A percentile compares a stretch with the other conserved stretches of the same genome.
Conservation (phyloP, 106 monocot species). For the Iris macrosiphon region DNA sequence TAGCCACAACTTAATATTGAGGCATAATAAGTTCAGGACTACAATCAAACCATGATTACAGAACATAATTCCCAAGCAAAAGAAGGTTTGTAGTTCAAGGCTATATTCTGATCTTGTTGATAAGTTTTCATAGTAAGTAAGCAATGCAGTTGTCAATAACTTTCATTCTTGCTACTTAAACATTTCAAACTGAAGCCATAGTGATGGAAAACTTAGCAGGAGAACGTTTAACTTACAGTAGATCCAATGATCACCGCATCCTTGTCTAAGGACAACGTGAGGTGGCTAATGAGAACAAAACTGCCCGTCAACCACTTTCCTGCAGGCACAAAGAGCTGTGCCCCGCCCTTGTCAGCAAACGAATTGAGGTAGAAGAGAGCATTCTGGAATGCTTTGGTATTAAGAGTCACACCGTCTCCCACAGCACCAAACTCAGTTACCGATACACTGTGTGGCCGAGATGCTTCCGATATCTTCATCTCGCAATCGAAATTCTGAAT, state of each 20-base stretch:
- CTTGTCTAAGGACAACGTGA: slow-evolving; percentile 55
- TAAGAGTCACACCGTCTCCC: slow-evolving; percentile 63
- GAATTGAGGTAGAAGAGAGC: slow-evolving; percentile 63
- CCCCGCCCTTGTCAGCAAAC: slow-evolving; percentile 61
- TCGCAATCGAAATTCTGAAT: slow-evolving; percentile 19
- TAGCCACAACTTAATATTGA: too few species aligned
- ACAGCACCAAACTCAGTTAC: slow-evolving; percentile 66
- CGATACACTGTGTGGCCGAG: slow-evolving; percentile 51
- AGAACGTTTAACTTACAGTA: slow-evolving; percentile 36
- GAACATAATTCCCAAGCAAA: too few species aligned
- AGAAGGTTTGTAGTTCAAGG: too few species aligned
- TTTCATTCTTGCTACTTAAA: too few species aligned
- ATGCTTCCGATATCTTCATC: slow-evolving; percentile 1
- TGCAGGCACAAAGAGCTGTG: slow-evolving; percentile 66
- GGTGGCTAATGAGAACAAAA: slow-evolving; percentile 60
- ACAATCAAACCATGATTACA: too few species aligned
- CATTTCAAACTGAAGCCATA: too few species aligned
- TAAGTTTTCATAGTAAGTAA: too few species aligned
- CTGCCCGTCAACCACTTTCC: slow-evolving; percentile 66
- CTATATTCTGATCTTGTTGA: too few species aligned
- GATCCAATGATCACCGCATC: slow-evolving; percentile 67
- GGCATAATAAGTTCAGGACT: too few species aligned
- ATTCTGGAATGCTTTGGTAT: slow-evolving; percentile 72
- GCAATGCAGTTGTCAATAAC: too few species aligned
- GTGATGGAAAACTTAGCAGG: too few species aligned